Percentiles rank a stretch among this genome's conserved stretches.
Evolutionary conservation across 345 rosid genomes (phyloP).

Genomic region (Linum lewisii): DNA sequence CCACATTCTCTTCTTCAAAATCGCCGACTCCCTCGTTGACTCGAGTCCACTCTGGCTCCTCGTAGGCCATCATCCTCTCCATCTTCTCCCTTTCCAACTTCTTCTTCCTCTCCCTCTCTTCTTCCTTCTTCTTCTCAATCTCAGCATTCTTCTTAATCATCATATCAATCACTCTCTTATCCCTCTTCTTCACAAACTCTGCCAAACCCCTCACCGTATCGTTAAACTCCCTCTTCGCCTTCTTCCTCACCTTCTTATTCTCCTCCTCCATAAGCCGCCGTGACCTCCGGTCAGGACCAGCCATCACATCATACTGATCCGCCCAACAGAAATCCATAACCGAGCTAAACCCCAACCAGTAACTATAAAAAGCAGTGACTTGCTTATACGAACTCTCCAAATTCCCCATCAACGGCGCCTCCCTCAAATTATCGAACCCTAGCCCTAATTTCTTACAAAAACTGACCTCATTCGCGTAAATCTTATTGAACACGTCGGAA

Average conservation of each 20-base stretch:
- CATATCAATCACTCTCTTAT: constrained; percentile 85
- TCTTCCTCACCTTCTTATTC: constrained; percentile 83
- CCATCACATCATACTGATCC: constrained; percentile 63
- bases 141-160: constrained; percentile 54
- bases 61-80: constrained; percentile 41
- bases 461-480: constrained; percentile 51
- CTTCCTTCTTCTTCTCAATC: constrained; percentile 46
- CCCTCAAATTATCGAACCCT: constrained; percentile 40
- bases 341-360: constrained; percentile 74
- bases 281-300: constrained; percentile 57
- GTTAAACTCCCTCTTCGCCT: constrained; percentile 69
- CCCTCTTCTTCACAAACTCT: constrained; percentile 84
- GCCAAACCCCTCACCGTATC: constrained; percentile 79
- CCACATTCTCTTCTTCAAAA: constrained; percentile 24
- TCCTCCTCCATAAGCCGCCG: constrained; percentile 92
- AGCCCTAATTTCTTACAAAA: constrained; percentile 55
- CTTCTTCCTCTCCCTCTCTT: constrained; percentile 58
- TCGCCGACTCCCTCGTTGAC: constrained; percentile 34
- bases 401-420: constrained; percentile 89
- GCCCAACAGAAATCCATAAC: constrained; percentile 90
- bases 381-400: constrained; percentile 60
- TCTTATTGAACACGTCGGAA: constrained; percentile 54
- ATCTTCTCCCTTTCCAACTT: constrained; percentile 56
- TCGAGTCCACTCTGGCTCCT: constrained; percentile 65
- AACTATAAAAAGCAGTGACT: constrained; percentile 75